A percentile compares a stretch with the other conserved stretches of the same genome.
These are phyloP conservation scores for Suaeda aralocaspica DNA, from an alignment of 148 eudicot genomes.

Conservation along the genomic window DNA sequence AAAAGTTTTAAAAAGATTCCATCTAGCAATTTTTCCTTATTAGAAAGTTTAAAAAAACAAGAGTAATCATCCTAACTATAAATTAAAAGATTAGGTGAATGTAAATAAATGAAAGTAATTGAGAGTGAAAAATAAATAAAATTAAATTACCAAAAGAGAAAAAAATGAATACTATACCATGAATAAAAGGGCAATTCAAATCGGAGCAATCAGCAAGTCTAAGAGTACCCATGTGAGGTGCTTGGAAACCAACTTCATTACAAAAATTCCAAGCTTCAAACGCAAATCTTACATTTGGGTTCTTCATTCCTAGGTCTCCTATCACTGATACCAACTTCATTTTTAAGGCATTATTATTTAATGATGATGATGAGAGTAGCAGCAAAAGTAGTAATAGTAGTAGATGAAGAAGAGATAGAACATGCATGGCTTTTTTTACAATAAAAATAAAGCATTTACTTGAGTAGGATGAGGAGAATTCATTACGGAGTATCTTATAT, in stretches of 20 bases:
- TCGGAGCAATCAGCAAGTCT: conserved; percentile 40
- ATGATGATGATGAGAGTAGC: neutral
- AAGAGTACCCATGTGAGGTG: conserved; percentile 35
- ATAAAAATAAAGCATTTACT: too few relatives aligned
- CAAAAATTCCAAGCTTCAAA: conserved; percentile 42
- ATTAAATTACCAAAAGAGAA: too few relatives aligned
- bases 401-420: neutral
- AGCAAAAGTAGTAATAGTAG: conserved; percentile 7
- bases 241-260: conserved; percentile 36
- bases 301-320: conserved; percentile 41
- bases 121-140: too few relatives aligned
- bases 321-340: conserved; percentile 26
- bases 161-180: conserved; percentile 5
- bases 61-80: too few relatives aligned
- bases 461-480: too few relatives aligned
- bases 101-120: neutral
- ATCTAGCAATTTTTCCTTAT: too few relatives aligned
- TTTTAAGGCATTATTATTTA: neutral
- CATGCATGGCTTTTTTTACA: conserved; percentile 12
- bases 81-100: too few relatives aligned
- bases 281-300: conserved; percentile 30
- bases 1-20: too few relatives aligned
- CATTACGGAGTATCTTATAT: too few relatives aligned
- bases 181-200: conserved; percentile 24
- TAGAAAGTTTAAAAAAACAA: too few relatives aligned